phyloP scores from a whole-genome alignment of 257 asterid species.

The Fraxinus pennsylvanica region DNA sequence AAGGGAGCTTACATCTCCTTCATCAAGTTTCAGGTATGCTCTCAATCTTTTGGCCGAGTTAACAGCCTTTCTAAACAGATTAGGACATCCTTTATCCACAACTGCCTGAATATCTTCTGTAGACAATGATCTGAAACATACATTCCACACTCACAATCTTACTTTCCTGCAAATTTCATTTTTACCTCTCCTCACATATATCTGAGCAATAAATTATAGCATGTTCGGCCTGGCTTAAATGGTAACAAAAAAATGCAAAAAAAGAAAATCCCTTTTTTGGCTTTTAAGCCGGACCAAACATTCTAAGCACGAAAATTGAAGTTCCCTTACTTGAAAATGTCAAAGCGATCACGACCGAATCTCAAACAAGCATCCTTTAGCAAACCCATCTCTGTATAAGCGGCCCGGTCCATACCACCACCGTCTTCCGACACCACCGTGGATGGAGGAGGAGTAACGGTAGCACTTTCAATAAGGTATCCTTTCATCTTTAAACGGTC shows the following conservation, averaged over 20 bases:
- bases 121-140: conserved; percentile 64
- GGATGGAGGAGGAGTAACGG: conserved; percentile 1
- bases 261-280: background rate
- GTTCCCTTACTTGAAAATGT: conserved; percentile 72
- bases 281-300: background rate
- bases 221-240: background rate
- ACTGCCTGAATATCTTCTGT: conserved; percentile 59
- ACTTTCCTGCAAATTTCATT: background rate
- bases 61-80: conserved; percentile 70
- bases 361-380: conserved; percentile 70
- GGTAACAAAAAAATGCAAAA: background rate
- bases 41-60: conserved; percentile 90
- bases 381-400: conserved; percentile 52
- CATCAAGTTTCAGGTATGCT: conserved; percentile 67
- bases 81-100: conserved; percentile 85
- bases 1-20: conserved; percentile 65
- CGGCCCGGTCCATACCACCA: conserved; percentile 29
- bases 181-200: background rate
- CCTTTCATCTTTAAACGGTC: conserved; percentile 73
- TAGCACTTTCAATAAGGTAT: conserved; percentile 39
- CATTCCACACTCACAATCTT: conserved; percentile 16
- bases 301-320: background rate
- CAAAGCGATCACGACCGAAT: conserved; percentile 84
- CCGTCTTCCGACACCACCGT: conserved; percentile 17
- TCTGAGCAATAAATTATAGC: background rate